phyloP scores from a whole-genome alignment of 2,329 filamentous ascomycete species.

The Pyrenochaeta sp. region DNA sequence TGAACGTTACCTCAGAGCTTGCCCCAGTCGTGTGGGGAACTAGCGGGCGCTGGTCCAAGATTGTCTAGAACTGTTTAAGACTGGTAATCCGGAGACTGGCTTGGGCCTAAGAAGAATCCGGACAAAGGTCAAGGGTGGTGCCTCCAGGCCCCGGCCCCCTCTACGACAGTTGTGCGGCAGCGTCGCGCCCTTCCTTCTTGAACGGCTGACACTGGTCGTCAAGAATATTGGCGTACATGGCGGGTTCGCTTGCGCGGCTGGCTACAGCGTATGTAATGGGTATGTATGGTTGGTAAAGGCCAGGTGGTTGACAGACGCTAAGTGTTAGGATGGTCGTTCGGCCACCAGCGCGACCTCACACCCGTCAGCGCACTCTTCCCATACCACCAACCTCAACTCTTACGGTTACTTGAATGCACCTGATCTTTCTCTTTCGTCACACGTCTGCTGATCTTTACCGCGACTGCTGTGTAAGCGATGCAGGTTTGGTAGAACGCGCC shows the following conservation, averaged over 20 bases:
- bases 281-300: constrained; percentile 2
- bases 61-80: constrained; percentile 25
- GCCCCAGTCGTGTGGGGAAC: constrained; percentile 17
- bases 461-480: background rate
- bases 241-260: constrained; percentile 10
- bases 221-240: constrained; percentile 1
- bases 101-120: constrained; percentile 15
- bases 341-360: background rate
- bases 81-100: constrained; percentile 23
- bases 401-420: background rate
- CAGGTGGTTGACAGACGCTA: constrained; percentile 15
- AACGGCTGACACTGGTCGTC: constrained; percentile 3
- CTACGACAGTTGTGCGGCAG: constrained; percentile 17
- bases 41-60: constrained; percentile 17
- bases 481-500: background rate
- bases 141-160: constrained; percentile 30
- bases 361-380: background rate
- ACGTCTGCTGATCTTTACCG: background rate
- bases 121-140: constrained; percentile 15
- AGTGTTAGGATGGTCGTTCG: constrained; percentile 1
- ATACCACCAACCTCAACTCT: background rate
- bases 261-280: constrained; percentile 6
- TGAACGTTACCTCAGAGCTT: background rate
- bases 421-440: background rate
- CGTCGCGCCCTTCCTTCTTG: constrained; percentile 8